Conservation (phyloP, 495 filamentous ascomycete genomes). For the Talaromyces stipitatus region DNA sequence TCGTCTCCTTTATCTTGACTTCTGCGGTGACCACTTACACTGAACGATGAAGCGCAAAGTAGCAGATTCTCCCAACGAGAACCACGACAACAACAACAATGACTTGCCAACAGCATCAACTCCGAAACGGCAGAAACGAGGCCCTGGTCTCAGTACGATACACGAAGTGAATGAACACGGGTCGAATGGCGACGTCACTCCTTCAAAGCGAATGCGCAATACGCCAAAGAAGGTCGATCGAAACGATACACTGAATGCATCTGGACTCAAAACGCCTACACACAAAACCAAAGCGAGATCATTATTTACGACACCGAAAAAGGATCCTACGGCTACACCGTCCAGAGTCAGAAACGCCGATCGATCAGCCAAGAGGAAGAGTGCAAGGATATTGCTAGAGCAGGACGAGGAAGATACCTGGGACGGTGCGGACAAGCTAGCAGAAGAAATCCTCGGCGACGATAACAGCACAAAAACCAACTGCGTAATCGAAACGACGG, state of each 20-base stretch:
- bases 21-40: too few relatives aligned
- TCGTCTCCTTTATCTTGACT: background rate
- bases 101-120: slow-evolving; percentile 31
- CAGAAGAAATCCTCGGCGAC: slow-evolving; percentile 59
- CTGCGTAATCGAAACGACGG: slow-evolving; percentile 29
- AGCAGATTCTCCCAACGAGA: slow-evolving; percentile 29
- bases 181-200: slow-evolving; percentile 18
- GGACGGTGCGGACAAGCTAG: slow-evolving; percentile 65
- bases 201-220: slow-evolving; percentile 21
- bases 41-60: slow-evolving; percentile 38
- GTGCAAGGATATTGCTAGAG: slow-evolving; percentile 64
- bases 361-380: slow-evolving; percentile 80
- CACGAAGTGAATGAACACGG: slow-evolving; percentile 23
- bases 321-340: slow-evolving; percentile 35
- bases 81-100: slow-evolving; percentile 6
- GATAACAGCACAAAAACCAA: slow-evolving; percentile 33
- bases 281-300: slow-evolving; percentile 32
- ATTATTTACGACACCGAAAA: slow-evolving; percentile 35
- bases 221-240: slow-evolving; percentile 34
- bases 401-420: slow-evolving; percentile 66
- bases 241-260: slow-evolving; percentile 24
- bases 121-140: slow-evolving; percentile 31
- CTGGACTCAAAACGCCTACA: slow-evolving; percentile 37
- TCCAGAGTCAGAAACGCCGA: slow-evolving; percentile 61
- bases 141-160: slow-evolving; percentile 4